Base-by-base conservation (phyloP, 352 stramenopile species). In the Phytophthora ohioensis region DNA sequence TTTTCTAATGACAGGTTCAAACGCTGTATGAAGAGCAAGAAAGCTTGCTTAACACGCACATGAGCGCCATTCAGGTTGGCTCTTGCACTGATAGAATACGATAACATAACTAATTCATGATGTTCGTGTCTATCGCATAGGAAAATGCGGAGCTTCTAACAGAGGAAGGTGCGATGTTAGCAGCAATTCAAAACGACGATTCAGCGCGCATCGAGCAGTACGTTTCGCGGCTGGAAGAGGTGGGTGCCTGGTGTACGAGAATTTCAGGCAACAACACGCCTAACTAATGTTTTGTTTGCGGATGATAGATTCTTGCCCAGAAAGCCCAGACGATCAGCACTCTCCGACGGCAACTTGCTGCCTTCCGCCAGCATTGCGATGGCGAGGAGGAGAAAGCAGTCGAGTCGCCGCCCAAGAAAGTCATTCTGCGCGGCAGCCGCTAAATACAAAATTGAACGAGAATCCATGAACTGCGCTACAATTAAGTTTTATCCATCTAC, bases 61-160 rank as follows among this genome's bases (percentile, higher is more conserved):
- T 99, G 96, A 96, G 82, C 45, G 91, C 93, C 35, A 98, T 98
- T 65, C 93, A 97, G 84, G 92, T 97, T 67, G 38, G 60, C 32
- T 4, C 11, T 8, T 43, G 9, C 10, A 39, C 36, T 4, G 5
- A 46, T 35, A 30, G 5, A 10, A 27, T 49, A 13, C 38, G 4
- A 30, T 30, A 8, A n/a, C 6, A 30, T 48, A 17, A 12, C 55
- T 67, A 52, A 64, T n/a, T 34, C 0, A 0, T 61, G 8, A 53
- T 34, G 17, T 46, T 63, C 11, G 34, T 48, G 31, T n/a, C 21
- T 13, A 58, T 67, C 3, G 32, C 34, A 12, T 72, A 99, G 83
- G 95, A 99, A 78, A 99, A 97, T 64, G 97, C 97, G 1, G 94
- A 99, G 73, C 83, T 99, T 17, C 76, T 99, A 11, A 99, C 96